These are phyloP conservation scores for Metschnikowia borealis DNA, from an alignment of 805 yeast species.

Conservation along the genomic window DNA sequence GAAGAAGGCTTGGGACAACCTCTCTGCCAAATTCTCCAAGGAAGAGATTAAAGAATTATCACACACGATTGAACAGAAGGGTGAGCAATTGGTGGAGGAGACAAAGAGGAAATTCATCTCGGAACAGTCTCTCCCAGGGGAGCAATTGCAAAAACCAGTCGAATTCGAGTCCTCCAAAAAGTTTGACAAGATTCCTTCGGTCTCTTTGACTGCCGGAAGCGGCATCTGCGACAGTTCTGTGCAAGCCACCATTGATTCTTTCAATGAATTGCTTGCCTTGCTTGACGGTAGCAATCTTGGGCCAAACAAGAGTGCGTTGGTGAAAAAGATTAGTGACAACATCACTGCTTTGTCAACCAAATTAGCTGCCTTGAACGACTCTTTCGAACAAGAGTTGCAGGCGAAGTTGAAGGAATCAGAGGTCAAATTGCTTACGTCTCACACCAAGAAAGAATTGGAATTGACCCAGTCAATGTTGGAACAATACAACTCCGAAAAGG, in stretches of 20 bases:
- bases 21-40: conserved; percentile 24
- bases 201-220: conserved; percentile 21
- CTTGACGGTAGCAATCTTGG: conserved; percentile 29
- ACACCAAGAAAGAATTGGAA: conserved; percentile 49
- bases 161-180: conserved; percentile 32
- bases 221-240: conserved; percentile 31
- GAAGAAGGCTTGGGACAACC: conserved; percentile 16
- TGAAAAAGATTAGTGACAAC: conserved; percentile 31
- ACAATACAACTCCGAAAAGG: conserved; percentile 61
- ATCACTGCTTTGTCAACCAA: conserved; percentile 30
- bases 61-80: conserved; percentile 27
- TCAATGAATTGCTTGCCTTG: conserved; percentile 35
- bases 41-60: conserved; percentile 32
- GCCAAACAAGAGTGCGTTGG: conserved; percentile 25
- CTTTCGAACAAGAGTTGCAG: conserved; percentile 36
- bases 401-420: conserved; percentile 33
- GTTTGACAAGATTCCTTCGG: conserved; percentile 31
- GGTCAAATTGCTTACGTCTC: conserved; percentile 36
- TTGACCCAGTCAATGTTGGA: conserved; percentile 55
- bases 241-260: conserved; percentile 32
- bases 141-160: conserved; percentile 41
- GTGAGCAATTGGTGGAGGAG: conserved; percentile 34
- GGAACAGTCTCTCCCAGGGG: conserved; percentile 29
- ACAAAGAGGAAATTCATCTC: conserved; percentile 31
- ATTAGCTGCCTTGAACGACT: conserved; percentile 29